Conservation (phyloP, 1,284 basidiomycete species). For the Meripilus lineatus region DNA sequence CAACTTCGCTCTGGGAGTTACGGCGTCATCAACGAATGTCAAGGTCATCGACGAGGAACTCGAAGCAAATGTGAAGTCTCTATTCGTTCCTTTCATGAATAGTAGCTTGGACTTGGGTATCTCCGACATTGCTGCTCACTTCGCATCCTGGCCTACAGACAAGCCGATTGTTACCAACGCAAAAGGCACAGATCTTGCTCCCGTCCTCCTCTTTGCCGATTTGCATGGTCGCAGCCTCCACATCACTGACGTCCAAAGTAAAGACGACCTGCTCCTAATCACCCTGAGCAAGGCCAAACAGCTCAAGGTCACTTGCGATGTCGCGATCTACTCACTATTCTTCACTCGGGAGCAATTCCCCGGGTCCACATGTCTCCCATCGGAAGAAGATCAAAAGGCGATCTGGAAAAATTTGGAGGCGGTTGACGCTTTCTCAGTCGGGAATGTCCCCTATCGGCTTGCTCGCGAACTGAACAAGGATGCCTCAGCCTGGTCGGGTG, state of each 20-base stretch:
- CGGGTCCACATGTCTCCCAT: conserved; percentile 64
- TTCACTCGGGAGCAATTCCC: conserved; percentile 79
- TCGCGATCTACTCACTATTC: conserved; percentile 91
- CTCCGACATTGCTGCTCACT: conserved; percentile 77
- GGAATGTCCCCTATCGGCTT: conserved; percentile 78
- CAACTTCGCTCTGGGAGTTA: conserved; percentile 83
- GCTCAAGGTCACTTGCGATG: conserved; percentile 95
- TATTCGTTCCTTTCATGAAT: conserved; percentile 80
- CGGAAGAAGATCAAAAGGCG: conserved; percentile 74
- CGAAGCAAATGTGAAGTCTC: conserved; percentile 72
- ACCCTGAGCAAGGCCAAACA: conserved; percentile 93
- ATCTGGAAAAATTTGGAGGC: conserved; percentile 85
- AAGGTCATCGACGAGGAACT: conserved; percentile 70
- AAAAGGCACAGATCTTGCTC: conserved; percentile 88
- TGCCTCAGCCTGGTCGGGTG: conserved; percentile 73
- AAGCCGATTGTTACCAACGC: conserved; percentile 95
- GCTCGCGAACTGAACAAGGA: conserved; percentile 64
- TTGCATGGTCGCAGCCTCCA: conserved; percentile 89
- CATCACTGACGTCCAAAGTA: conserved; percentile 87
- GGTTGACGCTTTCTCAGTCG: conserved; percentile 93
- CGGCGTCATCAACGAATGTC: conserved; percentile 70
- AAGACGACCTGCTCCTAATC: conserved; percentile 90
- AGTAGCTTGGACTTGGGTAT: conserved; percentile 42
- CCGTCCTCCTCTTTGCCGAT: conserved; percentile 89
- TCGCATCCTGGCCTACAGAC: conserved; percentile 87